These are phyloP conservation scores for Funneliformis caledonium DNA, from an alignment of 371 early-diverging fungal species.

Conservation along the genomic window DNA sequence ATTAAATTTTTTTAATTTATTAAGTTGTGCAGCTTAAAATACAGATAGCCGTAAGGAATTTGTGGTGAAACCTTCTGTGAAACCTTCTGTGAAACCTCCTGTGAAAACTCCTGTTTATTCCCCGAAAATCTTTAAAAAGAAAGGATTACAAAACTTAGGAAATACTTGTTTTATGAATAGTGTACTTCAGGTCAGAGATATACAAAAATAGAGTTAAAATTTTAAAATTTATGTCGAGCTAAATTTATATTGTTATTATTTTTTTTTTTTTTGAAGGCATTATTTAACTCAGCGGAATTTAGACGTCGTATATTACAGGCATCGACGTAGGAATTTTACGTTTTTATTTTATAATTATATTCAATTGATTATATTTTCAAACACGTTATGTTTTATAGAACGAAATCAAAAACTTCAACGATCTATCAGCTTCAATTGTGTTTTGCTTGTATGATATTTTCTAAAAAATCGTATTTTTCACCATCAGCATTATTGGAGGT, in stretches of 20 bases:
- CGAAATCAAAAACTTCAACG: constrained; percentile 28
- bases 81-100: no score
- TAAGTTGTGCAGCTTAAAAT: neutral
- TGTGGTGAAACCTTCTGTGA: constrained; percentile 35
- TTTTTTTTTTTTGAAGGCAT: constrained; percentile 30
- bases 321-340: constrained; percentile 29
- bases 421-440: constrained; percentile 38
- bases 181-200: constrained; percentile 45
- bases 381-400: neutral
- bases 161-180: constrained; percentile 52
- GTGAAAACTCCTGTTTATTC: constrained; percentile 39
- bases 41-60: neutral
- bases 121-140: constrained; percentile 44
- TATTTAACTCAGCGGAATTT: constrained; percentile 40
- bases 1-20: neutral
- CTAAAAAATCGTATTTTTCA: constrained; percentile 41
- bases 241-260: neutral
- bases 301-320: neutral
- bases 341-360: neutral
- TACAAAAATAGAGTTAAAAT: constrained; percentile 14
- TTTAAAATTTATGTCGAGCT: neutral
- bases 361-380: neutral
- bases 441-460: constrained; percentile 42
- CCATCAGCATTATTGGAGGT: constrained; percentile 42
- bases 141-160: constrained; percentile 48